Conservation (phyloP, 176 grass and related monocot genomes). For the Tillandsia fasciculata region DNA sequence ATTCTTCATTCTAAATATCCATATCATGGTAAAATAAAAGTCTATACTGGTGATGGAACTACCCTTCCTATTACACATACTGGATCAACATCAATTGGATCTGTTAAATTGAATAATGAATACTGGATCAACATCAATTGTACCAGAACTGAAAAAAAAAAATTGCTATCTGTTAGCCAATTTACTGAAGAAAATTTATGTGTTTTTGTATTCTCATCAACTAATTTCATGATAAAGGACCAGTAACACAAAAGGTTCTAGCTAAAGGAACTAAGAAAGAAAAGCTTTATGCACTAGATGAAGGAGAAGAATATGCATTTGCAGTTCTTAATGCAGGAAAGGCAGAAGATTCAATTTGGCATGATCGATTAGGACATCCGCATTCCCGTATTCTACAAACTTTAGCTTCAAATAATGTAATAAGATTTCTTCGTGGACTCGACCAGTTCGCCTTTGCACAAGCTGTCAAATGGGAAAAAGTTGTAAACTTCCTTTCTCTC, state of each 20-base stretch:
- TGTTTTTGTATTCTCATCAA: background rate
- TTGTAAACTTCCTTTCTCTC: background rate
- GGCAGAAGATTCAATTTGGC: background rate
- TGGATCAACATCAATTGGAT: background rate
- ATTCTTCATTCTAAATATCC: background rate
- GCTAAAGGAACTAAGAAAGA: background rate
- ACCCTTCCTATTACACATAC: slow-evolving; percentile 1
- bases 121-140: no score
- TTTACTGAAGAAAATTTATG: slow-evolving; percentile 1
- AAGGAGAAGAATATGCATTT: no score
- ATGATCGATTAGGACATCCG: background rate
- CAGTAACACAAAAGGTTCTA: background rate
- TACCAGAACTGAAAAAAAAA: slow-evolving; percentile 8
- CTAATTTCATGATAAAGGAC: slow-evolving; percentile 8
- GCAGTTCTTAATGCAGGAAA: background rate
- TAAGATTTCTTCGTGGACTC: background rate
- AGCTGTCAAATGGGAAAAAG: background rate
- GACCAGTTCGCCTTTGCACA: background rate
- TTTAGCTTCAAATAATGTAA: background rate
- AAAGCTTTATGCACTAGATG: background rate
- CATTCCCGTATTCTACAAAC: no score
- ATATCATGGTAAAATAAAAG: background rate
- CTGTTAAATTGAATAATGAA: background rate
- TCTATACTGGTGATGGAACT: background rate
- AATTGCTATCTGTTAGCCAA: background rate